Evolutionary conservation across 306 rosid genomes (phyloP).

Genomic region (Glycine tomentella): DNA sequence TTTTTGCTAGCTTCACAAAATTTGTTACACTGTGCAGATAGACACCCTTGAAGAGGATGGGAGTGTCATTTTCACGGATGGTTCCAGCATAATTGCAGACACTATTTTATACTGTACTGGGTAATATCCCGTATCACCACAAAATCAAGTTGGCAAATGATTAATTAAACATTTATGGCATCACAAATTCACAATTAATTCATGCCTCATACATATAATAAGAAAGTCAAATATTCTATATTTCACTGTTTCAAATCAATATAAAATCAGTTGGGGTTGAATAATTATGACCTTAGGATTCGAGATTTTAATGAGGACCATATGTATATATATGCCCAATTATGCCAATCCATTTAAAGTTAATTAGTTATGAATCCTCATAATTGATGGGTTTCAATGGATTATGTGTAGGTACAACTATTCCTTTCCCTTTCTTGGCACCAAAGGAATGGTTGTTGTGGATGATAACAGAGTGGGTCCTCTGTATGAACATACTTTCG

Average conservation of each 20-base stretch:
- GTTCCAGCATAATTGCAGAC: constrained; percentile 67
- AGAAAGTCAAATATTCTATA: too few species aligned
- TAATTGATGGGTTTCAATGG: too few species aligned
- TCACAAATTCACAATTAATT: too few species aligned
- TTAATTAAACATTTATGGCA: too few species aligned
- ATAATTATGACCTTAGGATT: too few species aligned
- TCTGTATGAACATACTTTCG: constrained; percentile 82
- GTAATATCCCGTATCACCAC: constrained; percentile 39
- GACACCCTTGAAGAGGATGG: constrained; percentile 73
- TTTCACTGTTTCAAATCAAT: too few species aligned
- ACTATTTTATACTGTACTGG: constrained; percentile 90
- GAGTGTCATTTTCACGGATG: constrained; percentile 65
- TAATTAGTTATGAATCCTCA: too few species aligned
- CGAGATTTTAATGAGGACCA: neutral
- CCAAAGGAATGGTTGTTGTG: constrained; percentile 73
- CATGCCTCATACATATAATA: too few species aligned
- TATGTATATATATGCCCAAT: too few species aligned
- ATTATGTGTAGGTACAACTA: constrained; percentile 64
- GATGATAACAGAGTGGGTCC: constrained; percentile 91
- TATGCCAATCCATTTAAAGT: too few species aligned
- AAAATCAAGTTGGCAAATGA: too few species aligned
- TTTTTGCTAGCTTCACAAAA: neutral
- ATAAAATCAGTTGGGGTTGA: neutral
- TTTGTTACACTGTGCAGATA: constrained; percentile 53
- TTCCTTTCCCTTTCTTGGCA: constrained; percentile 79